Conservation (phyloP, 2,329 filamentous ascomycete genomes). For the Bipolaris bicolor region DNA sequence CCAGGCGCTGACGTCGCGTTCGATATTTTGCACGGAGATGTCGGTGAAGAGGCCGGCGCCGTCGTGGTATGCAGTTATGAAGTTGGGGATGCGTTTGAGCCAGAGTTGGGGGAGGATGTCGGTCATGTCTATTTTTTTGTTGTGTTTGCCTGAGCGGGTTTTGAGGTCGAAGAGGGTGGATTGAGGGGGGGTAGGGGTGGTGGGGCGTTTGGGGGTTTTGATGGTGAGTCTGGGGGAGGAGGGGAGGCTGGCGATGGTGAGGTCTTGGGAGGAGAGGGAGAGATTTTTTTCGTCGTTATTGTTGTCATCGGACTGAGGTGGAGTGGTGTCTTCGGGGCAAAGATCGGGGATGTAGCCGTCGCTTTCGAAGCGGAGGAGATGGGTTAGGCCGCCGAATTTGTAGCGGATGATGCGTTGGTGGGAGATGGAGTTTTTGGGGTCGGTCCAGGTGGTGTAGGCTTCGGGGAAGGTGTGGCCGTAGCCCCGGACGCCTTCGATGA, state of each 20-base stretch:
- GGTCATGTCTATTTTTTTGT: conserved; percentile 43
- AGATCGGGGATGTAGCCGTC: conserved; percentile 60
- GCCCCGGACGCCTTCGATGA: conserved; percentile 62
- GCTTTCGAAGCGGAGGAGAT: conserved; percentile 62
- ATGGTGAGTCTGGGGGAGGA: conserved; percentile 20
- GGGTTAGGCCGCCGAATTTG: conserved; percentile 59
- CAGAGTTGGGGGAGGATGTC: conserved; percentile 57
- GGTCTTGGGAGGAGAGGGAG: conserved; percentile 14
- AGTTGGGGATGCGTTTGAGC: conserved; percentile 59
- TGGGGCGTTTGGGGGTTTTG: conserved; percentile 22
- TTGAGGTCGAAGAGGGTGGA: conserved; percentile 60
- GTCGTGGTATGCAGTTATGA: conserved; percentile 59
- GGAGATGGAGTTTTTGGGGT: conserved; percentile 61
- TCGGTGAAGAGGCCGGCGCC: conserved; percentile 52
- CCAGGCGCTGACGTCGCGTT: conserved; percentile 50
- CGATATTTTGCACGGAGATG: conserved; percentile 50
- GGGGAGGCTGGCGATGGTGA: conserved; percentile 11
- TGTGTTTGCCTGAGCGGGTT: conserved; percentile 52
- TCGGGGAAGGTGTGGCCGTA: conserved; percentile 72
- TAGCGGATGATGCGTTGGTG: conserved; percentile 70
- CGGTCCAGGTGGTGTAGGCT: conserved; percentile 69
- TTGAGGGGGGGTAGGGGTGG: conserved; percentile 45
- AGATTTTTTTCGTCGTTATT: conserved; percentile 15
- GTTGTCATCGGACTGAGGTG: neutral
- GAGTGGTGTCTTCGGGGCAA: neutral